phyloP scores from a whole-genome alignment of 495 filamentous ascomycete genomes.

The Choiromyces venosus region DNA sequence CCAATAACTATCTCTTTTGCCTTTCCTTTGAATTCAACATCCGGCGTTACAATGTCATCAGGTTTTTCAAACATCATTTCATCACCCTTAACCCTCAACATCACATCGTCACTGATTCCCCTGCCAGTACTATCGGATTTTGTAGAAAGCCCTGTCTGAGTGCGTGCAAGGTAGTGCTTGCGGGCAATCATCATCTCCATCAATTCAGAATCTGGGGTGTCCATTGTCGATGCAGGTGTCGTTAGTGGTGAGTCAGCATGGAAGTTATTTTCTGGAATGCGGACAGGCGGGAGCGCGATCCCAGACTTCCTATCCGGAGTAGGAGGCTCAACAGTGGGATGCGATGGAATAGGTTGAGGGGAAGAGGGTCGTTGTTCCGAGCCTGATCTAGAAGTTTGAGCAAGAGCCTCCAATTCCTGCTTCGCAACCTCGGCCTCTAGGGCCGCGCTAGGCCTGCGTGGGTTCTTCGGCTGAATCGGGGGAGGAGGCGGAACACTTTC shows the following conservation, averaged over 20 bases:
- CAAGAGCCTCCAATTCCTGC: slow-evolving; percentile 21
- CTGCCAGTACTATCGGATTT: not conserved
- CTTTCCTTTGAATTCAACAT: not conserved
- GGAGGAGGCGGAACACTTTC: slow-evolving; percentile 14
- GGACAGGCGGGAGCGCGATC: slow-evolving; percentile 15
- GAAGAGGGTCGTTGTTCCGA: slow-evolving; percentile 1
- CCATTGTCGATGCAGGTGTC: slow-evolving; percentile 21
- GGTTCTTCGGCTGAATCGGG: slow-evolving; percentile 17
- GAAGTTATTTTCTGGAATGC: slow-evolving; percentile 14
- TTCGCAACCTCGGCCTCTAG: not conserved
- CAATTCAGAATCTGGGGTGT: slow-evolving; percentile 30
- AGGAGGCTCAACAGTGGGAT: not conserved
- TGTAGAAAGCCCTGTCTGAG: slow-evolving; percentile 22
- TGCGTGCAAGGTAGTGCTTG: slow-evolving; percentile 29
- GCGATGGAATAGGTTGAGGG: not conserved
- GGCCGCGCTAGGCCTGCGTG: slow-evolving; percentile 25
- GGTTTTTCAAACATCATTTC: not conserved
- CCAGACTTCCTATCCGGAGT: not conserved
- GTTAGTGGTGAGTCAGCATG: slow-evolving; percentile 2
- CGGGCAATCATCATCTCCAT: slow-evolving; percentile 39
- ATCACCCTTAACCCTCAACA: not conserved
- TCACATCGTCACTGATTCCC: not conserved
- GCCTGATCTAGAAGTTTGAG: slow-evolving; percentile 11
- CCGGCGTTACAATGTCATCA: not conserved
- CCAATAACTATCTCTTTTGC: not conserved